Percentiles rank a stretch among this genome's conserved stretches.
Conservation (phyloP, 1,139 yeast genomes). For the Suhomyces wounanorum region DNA sequence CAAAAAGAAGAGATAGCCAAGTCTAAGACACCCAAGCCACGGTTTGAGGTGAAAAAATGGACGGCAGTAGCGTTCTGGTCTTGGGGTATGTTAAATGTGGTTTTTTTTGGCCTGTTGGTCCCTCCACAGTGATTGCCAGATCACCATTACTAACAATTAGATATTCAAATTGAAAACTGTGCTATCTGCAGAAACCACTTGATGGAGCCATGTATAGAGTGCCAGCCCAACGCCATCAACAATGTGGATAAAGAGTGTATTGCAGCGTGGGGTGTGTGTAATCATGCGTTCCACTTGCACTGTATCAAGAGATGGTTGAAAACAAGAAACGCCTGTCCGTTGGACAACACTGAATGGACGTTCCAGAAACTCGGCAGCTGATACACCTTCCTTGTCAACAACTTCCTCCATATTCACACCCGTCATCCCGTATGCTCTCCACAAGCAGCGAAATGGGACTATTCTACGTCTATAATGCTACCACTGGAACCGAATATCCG, state of each 20-base stretch:
- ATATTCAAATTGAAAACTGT: conserved; percentile 92
- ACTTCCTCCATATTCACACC: no score
- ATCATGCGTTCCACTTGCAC: conserved; percentile 92
- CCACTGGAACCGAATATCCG: background rate
- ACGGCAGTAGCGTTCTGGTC: conserved; percentile 99
- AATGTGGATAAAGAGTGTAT: conserved; percentile 79
- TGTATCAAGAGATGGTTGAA: conserved; percentile 96
- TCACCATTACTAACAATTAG: conserved; percentile 32
- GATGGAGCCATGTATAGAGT: conserved; percentile 98
- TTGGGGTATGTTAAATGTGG: conserved; percentile 64
- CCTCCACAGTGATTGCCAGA: background rate
- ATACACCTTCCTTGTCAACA: no score
- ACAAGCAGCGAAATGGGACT: background rate
- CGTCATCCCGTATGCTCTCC: no score
- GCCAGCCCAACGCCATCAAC: conserved; percentile 80
- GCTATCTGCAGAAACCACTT: conserved; percentile 98
- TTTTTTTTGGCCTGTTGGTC: background rate
- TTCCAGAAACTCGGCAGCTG: conserved; percentile 72
- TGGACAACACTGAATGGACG: conserved; percentile 94
- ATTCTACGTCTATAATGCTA: background rate
- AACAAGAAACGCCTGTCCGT: conserved; percentile 96
- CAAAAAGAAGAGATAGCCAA: conserved; percentile 18
- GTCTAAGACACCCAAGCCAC: conserved; percentile 29
- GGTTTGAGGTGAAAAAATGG: conserved; percentile 67
- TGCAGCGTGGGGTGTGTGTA: conserved; percentile 97